phyloP scores from a whole-genome alignment of 805 yeast genomes.

The Starmerella bombicola region DNA sequence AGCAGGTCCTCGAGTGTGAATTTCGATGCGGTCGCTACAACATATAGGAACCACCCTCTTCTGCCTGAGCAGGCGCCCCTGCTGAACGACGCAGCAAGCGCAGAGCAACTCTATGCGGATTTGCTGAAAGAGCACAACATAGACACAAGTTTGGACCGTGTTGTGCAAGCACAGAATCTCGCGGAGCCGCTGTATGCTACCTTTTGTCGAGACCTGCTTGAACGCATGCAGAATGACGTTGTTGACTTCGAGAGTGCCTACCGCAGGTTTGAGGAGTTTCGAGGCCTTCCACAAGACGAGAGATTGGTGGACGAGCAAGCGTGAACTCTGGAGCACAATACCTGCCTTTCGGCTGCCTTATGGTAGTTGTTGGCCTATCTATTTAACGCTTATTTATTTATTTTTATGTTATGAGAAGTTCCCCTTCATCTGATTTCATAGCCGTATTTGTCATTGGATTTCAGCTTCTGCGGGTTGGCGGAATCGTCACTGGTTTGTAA shows the following conservation, averaged over 20 bases:
- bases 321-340: background rate
- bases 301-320: conserved; percentile 4
- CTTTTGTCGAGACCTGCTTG: conserved; percentile 21
- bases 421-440: no score
- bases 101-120: conserved; percentile 20
- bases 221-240: conserved; percentile 21
- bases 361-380: background rate
- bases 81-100: conserved; percentile 13
- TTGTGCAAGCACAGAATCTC: conserved; percentile 16
- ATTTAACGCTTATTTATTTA: no score
- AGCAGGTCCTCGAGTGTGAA: conserved; percentile 13
- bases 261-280: conserved; percentile 8
- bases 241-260: conserved; percentile 19
- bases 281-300: conserved; percentile 16
- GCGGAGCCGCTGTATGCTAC: conserved; percentile 24
- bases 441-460: no score
- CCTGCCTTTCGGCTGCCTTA: background rate
- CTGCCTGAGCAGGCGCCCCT: conserved; percentile 17
- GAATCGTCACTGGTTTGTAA: no score
- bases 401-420: no score
- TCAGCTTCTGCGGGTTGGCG: no score
- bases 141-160: background rate
- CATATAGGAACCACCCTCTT: conserved; percentile 26
- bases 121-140: conserved; percentile 17
- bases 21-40: conserved; percentile 21